A percentile compares a stretch with the other conserved stretches of the same genome.
Evolutionary conservation across 352 stramenopile species (phyloP).

Genomic region (Halophytophthora batemanensis): DNA sequence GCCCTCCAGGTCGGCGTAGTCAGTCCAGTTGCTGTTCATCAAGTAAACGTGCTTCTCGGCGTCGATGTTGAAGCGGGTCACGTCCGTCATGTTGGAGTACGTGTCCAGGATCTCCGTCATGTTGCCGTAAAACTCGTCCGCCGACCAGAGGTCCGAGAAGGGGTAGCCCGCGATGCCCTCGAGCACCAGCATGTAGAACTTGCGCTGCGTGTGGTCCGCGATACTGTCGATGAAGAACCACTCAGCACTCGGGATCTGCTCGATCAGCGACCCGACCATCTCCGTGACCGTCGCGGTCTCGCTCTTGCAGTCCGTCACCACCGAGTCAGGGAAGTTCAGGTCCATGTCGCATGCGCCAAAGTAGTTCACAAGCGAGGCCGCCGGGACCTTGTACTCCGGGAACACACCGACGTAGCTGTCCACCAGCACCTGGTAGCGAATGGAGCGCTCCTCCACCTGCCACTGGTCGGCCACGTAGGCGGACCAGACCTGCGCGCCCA

Average conservation of each 20-base stretch:
- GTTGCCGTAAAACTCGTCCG: constrained; percentile 28
- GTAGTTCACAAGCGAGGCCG: constrained; percentile 22
- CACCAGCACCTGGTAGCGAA: constrained; percentile 15
- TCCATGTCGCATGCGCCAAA: constrained; percentile 22
- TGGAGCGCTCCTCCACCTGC: constrained; percentile 15
- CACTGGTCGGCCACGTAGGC: constrained; percentile 23
- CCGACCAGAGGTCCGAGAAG: constrained; percentile 30
- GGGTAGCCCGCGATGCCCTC: constrained; percentile 35
- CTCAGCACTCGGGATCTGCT: constrained; percentile 24
- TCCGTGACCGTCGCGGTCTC: constrained; percentile 25
- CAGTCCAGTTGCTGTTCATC: neutral
- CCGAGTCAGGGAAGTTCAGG: constrained; percentile 14
- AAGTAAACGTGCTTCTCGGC: constrained; percentile 3
- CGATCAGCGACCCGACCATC: constrained; percentile 30
- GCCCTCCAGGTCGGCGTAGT: neutral
- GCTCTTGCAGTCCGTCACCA: constrained; percentile 27
- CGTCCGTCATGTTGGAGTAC: constrained; percentile 1
- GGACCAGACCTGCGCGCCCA: constrained; percentile 23
- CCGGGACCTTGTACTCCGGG: constrained; percentile 16
- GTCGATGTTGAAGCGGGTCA: constrained; percentile 2
- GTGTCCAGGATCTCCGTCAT: constrained; percentile 2
- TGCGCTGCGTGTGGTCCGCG: constrained; percentile 37
- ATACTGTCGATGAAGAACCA: constrained; percentile 52
- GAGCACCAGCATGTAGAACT: constrained; percentile 44
- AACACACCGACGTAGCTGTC: constrained; percentile 34